Conservation (phyloP, 164 flowering plant species). For the Sedum album region DNA sequence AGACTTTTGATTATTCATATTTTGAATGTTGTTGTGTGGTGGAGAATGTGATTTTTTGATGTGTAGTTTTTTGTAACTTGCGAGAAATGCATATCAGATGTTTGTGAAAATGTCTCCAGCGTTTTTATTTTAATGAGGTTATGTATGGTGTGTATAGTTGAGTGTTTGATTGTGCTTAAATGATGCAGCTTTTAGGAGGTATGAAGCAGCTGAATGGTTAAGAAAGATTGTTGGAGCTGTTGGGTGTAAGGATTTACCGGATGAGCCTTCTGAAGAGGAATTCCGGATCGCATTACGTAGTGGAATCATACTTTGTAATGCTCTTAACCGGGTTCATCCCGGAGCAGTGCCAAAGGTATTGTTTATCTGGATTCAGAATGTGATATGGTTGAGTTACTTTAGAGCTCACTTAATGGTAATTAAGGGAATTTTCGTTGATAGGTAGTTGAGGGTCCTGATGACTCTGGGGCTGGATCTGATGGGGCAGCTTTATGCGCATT, state of each 20-base stretch:
- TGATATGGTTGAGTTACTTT: neutral
- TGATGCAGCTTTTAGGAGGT: constrained; percentile 33
- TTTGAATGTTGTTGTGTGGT: neutral
- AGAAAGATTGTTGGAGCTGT: constrained; percentile 35
- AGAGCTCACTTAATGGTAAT: neutral
- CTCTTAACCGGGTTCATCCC: constrained; percentile 67
- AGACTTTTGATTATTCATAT: neutral
- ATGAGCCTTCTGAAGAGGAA: constrained; percentile 91
- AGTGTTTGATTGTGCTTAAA: neutral
- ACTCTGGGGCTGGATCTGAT: constrained; percentile 38
- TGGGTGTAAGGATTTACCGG: constrained; percentile 54
- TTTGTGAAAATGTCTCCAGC: neutral
- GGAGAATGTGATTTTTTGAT: neutral
- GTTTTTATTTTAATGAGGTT: neutral
- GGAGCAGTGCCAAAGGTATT: constrained; percentile 83
- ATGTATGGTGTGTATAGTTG: neutral
- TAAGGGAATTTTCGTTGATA: constrained; percentile 8
- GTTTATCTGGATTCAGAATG: neutral
- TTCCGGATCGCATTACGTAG: constrained; percentile 77
- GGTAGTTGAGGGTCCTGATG: constrained; percentile 55
- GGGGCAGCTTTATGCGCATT: constrained; percentile 53
- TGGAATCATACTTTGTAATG: constrained; percentile 81
- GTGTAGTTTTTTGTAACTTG: neutral
- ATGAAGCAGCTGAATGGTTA: constrained; percentile 46
- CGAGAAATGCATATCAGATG: neutral